phyloP scores from a whole-genome alignment of 2,329 filamentous ascomycete species.

The Pyricularia sp. region DNA sequence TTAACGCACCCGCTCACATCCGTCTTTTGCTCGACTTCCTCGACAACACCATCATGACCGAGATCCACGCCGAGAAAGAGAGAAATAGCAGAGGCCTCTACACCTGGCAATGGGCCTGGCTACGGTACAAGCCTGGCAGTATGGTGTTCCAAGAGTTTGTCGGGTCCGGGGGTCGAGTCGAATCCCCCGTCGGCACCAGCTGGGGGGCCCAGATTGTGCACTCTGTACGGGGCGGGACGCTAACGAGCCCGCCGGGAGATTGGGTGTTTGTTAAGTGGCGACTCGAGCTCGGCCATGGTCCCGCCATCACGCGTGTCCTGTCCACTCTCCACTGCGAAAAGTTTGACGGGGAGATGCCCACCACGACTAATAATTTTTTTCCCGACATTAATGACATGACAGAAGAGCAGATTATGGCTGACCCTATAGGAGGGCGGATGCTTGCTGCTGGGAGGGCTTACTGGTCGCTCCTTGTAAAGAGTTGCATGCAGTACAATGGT shows the following conservation, averaged over 20 bases:
- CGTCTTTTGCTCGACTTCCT: slow-evolving; percentile 13
- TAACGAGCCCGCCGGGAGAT: background rate
- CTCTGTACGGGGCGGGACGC: background rate
- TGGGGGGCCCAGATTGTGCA: background rate
- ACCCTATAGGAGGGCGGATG: background rate
- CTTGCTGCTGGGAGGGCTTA: background rate
- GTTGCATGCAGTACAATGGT: background rate
- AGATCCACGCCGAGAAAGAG: slow-evolving; percentile 5
- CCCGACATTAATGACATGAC: background rate
- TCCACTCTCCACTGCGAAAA: too few relatives aligned
- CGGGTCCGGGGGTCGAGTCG: background rate
- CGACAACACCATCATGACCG: slow-evolving; percentile 10
- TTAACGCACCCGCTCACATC: slow-evolving; percentile 8
- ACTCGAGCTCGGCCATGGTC: slow-evolving; percentile 4
- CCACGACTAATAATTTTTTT: too few relatives aligned
- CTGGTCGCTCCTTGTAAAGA: background rate
- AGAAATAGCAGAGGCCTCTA: background rate
- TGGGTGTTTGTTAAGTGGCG: background rate
- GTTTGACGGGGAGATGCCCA: background rate
- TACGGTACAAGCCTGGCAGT: background rate
- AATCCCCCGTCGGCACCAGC: too few relatives aligned
- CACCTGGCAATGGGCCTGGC: background rate
- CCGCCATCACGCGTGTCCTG: slow-evolving; percentile 6
- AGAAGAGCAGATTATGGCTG: background rate
- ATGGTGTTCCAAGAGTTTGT: background rate